Evolutionary conservation across 805 yeast genomes (phyloP).

Genomic region (Lachancea thermotolerans): DNA sequence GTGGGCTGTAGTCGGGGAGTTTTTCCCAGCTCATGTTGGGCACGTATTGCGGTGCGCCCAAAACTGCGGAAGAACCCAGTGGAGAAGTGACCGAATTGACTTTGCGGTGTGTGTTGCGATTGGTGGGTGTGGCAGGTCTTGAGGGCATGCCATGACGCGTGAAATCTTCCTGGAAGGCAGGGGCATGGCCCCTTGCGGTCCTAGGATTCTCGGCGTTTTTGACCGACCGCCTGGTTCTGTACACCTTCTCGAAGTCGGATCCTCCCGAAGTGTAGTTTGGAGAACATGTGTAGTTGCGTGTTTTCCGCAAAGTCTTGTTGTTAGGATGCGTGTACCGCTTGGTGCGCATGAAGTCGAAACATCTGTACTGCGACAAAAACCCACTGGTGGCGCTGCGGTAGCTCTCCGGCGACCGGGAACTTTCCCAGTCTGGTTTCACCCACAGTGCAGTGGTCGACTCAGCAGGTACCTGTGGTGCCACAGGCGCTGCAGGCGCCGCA

Average conservation of each 20-base stretch:
- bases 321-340: constrained; percentile 2
- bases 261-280: constrained; percentile 6
- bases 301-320: constrained; percentile 1
- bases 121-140: constrained; percentile 23
- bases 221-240: constrained; percentile 18
- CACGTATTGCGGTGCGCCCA: constrained; percentile 19
- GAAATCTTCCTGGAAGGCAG: constrained; percentile 7
- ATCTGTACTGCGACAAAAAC: constrained; percentile 22
- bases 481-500: not conserved
- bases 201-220: not conserved
- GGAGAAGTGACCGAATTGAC: constrained; percentile 30
- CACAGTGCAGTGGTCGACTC: constrained; percentile 9
- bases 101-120: constrained; percentile 14
- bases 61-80: constrained; percentile 26
- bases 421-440: constrained; percentile 19
- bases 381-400: constrained; percentile 14
- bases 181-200: not conserved
- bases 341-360: constrained; percentile 11
- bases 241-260: constrained; percentile 14
- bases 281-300: constrained; percentile 6
- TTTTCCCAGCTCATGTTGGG: constrained; percentile 58
- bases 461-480: not conserved
- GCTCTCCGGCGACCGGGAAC: constrained; percentile 13
- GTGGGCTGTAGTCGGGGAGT: constrained; percentile 80
- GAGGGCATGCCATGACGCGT: constrained; percentile 6